Evolutionary conservation across 176 grass and related monocot species (phyloP).

Genomic region (Aechmea fasciata): DNA sequence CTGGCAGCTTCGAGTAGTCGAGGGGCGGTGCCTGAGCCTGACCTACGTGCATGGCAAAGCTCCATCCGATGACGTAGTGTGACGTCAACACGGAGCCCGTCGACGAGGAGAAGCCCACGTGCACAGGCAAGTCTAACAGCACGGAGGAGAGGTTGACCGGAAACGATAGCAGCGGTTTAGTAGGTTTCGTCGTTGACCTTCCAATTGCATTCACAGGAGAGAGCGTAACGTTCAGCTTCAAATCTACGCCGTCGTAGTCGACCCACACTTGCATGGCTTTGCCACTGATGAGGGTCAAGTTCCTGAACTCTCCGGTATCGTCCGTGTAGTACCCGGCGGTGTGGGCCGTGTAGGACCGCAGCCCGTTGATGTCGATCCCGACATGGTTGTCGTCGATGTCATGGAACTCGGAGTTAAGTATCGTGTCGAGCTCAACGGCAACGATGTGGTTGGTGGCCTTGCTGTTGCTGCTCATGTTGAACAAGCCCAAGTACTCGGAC

Average conservation of each 20-base stretch:
- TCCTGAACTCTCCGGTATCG: background rate
- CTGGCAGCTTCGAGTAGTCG: slow-evolving; percentile 13
- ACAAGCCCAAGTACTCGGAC: slow-evolving; percentile 26
- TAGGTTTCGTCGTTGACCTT: background rate
- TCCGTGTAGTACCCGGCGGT: slow-evolving; percentile 20
- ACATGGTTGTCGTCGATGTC: slow-evolving; percentile 35
- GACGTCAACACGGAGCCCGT: background rate
- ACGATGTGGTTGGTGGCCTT: slow-evolving; percentile 12
- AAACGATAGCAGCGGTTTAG: slow-evolving; percentile 10
- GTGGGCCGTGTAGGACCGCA: background rate
- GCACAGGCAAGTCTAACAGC: background rate
- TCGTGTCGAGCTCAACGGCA: slow-evolving; percentile 28
- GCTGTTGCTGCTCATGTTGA: slow-evolving; percentile 4
- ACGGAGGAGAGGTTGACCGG: slow-evolving; percentile 22
- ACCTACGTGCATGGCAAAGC: slow-evolving; percentile 3
- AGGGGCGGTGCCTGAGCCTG: background rate
- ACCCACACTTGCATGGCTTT: slow-evolving; percentile 19
- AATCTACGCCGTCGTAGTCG: slow-evolving; percentile 5
- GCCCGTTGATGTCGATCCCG: slow-evolving; percentile 19
- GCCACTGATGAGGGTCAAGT: background rate
- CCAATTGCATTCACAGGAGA: background rate
- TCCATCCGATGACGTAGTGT: slow-evolving; percentile 35
- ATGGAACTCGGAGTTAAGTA: slow-evolving; percentile 2
- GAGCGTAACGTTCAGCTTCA: slow-evolving; percentile 25
- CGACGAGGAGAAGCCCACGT: slow-evolving; percentile 15